phyloP scores from a whole-genome alignment of 805 yeast genomes.

The Kregervanrija pseudodelftensis region DNA sequence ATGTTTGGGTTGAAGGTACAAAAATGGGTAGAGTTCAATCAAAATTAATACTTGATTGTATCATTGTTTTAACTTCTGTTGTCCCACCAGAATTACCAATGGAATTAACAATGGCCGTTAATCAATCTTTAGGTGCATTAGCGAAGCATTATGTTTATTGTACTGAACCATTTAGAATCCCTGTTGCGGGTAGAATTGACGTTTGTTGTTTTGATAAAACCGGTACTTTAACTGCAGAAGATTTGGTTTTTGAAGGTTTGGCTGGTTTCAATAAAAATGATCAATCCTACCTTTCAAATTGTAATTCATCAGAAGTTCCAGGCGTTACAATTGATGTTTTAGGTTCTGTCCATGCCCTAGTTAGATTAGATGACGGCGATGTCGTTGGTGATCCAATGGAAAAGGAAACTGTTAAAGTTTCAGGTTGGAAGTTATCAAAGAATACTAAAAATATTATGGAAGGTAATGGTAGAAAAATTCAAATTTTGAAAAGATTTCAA shows the following conservation, averaged over 20 bases:
- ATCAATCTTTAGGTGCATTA: slow-evolving; percentile 80
- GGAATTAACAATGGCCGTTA: slow-evolving; percentile 98
- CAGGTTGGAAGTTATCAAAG: slow-evolving; percentile 75
- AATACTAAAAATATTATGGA: slow-evolving; percentile 57
- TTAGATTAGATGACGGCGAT: slow-evolving; percentile 90
- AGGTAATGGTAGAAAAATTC: slow-evolving; percentile 37
- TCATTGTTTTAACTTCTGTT: slow-evolving; percentile 90
- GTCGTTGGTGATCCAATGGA: slow-evolving; percentile 99
- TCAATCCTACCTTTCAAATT: slow-evolving; percentile 46
- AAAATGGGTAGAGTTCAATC: slow-evolving; percentile 93
- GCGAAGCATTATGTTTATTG: slow-evolving; percentile 87
- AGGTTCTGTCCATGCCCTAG: slow-evolving; percentile 96
- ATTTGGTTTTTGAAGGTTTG: slow-evolving; percentile 89
- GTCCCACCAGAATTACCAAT: slow-evolving; percentile 99
- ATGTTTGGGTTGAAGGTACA: slow-evolving; percentile 97
- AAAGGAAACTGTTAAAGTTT: slow-evolving; percentile 84
- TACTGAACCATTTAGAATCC: slow-evolving; percentile 97
- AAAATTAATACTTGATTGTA: slow-evolving; percentile 90
- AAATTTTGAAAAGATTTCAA: slow-evolving; percentile 88
- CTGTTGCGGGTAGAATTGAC: slow-evolving; percentile 95
- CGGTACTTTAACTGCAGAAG: slow-evolving; percentile 97
- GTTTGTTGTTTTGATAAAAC: slow-evolving; percentile 98
- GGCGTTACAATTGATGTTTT: slow-evolving; percentile 60
- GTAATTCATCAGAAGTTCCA: slow-evolving; percentile 54
- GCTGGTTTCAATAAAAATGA: slow-evolving; percentile 65